A percentile compares a stretch with the other conserved stretches of the same genome.
These are phyloP conservation scores for Setaria italica DNA, from an alignment of 202 grass and related monocot species.

Conservation along the genomic window DNA sequence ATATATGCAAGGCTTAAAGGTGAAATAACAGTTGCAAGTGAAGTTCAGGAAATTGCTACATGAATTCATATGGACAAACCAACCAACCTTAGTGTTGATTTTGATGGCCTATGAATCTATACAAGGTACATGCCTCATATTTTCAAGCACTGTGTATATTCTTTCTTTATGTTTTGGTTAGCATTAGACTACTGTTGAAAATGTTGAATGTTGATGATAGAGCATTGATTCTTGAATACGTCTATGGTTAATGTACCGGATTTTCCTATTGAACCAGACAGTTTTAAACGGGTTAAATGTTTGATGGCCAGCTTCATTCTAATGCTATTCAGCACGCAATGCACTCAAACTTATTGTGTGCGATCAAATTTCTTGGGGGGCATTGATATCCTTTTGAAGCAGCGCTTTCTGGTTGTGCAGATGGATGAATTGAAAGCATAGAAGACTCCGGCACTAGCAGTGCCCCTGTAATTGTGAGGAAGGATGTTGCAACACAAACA, in stretches of 20 bases:
- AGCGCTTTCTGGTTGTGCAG: constrained; percentile 45
- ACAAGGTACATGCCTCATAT: constrained; percentile 42
- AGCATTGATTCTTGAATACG: not conserved
- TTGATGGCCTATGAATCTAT: constrained; percentile 40
- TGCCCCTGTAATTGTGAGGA: constrained; percentile 48
- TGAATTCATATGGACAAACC: constrained; percentile 38
- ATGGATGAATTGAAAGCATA: constrained; percentile 36
- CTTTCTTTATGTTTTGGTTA: not conserved
- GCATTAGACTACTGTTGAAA: not conserved
- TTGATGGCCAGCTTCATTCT: not conserved
- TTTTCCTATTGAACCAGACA: not conserved
- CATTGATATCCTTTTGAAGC: constrained; percentile 13
- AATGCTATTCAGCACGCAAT: constrained; percentile 30
- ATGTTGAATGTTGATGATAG: not conserved
- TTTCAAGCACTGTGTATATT: not conserved
- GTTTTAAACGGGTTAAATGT: constrained; percentile 19
- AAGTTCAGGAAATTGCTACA: constrained; percentile 49
- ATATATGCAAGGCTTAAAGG: constrained; percentile 60
- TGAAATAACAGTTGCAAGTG: constrained; percentile 42
- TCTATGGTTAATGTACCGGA: constrained; percentile 10
- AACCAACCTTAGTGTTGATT: constrained; percentile 30
- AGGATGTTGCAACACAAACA: constrained; percentile 66
- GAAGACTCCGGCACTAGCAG: constrained; percentile 33
- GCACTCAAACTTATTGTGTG: constrained; percentile 8
- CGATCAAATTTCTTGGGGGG: constrained; percentile 26